Evolutionary conservation across 83 land plant genomes (phyloP).

Genomic region (Larix sibirica): DNA sequence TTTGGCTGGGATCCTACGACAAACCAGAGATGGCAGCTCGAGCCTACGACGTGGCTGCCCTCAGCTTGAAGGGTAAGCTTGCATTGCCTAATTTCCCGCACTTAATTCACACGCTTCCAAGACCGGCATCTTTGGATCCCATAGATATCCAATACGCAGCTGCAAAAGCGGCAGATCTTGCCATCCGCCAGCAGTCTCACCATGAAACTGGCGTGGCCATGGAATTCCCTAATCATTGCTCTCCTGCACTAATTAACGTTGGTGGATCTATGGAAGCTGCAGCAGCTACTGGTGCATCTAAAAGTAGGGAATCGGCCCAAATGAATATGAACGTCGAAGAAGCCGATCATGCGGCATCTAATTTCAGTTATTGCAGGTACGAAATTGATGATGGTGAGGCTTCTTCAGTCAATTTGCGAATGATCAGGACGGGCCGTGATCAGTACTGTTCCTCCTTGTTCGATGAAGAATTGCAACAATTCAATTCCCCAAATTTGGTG

Average conservation of each 20-base stretch:
- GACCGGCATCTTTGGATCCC: slow-evolving; percentile 28
- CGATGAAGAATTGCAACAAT: neutral
- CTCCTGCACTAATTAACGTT: neutral
- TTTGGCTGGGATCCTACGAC: slow-evolving; percentile 13
- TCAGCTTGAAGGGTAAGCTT: neutral
- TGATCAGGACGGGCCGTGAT: neutral
- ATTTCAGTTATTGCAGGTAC: no score
- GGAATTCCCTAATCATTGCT: neutral
- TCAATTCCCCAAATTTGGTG: neutral
- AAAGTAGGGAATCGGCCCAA: no score
- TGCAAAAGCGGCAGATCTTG: slow-evolving; percentile 46
- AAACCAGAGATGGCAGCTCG: slow-evolving; percentile 42
- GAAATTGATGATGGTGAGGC: neutral
- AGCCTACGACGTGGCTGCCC: neutral
- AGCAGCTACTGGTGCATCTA: no score
- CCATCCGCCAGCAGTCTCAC: slow-evolving; percentile 24
- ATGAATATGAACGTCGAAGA: no score
- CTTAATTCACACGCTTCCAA: slow-evolving; percentile 38
- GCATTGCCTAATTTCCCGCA: slow-evolving; percentile 15
- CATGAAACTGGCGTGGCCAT: no score
- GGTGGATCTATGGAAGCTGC: no score
- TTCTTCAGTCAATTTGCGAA: neutral
- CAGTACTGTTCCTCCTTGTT: no score
- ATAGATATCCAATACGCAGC: slow-evolving; percentile 60
- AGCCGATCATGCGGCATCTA: no score